Percentiles rank a stretch among this genome's conserved stretches.
Evolutionary conservation across 306 rosid genomes (phyloP).

Genomic region (Cicer yamashitae): DNA sequence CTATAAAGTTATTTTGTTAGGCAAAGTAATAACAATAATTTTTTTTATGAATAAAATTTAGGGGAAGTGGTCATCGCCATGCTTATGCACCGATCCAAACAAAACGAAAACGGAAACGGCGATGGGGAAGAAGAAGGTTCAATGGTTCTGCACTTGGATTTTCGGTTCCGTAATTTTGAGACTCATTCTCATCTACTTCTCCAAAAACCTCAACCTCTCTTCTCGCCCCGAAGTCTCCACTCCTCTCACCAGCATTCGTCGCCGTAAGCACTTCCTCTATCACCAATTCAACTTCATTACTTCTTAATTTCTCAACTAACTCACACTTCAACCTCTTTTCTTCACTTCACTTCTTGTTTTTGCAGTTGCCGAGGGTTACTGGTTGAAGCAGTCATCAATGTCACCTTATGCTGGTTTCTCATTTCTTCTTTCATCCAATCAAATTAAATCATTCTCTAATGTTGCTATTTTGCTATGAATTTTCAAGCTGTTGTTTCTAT

Average conservation of each 20-base stretch:
- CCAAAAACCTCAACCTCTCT: conserved; percentile 75
- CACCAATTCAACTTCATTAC: background rate
- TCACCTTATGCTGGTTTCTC: conserved; percentile 80
- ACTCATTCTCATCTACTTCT: conserved; percentile 70
- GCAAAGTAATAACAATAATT: too few species aligned
- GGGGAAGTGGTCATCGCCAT: too few species aligned
- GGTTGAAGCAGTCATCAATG: conserved; percentile 86
- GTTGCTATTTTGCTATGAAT: conserved; percentile 17
- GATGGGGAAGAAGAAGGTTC: conserved; percentile 49
- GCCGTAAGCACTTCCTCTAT: conserved; percentile 56
- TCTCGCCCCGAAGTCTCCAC: conserved; percentile 97
- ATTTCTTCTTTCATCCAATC: background rate
- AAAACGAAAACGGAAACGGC: conserved; percentile 37
- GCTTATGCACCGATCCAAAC: background rate
- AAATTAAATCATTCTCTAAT: background rate
- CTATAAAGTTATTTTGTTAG: too few species aligned
- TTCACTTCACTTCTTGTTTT: conserved; percentile 1
- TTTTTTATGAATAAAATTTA: too few species aligned
- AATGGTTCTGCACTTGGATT: conserved; percentile 76
- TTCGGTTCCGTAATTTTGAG: conserved; percentile 68
- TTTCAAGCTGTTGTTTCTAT: conserved; percentile 25
- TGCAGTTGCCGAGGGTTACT: conserved; percentile 92
- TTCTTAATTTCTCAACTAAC: background rate
- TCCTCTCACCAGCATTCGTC: conserved; percentile 89
- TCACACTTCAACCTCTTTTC: background rate